Percentiles rank a stretch among this genome's conserved stretches.
Evolutionary conservation across 371 early-diverging fungal genomes (phyloP).

Genomic region (Nematocida ausubeli): DNA sequence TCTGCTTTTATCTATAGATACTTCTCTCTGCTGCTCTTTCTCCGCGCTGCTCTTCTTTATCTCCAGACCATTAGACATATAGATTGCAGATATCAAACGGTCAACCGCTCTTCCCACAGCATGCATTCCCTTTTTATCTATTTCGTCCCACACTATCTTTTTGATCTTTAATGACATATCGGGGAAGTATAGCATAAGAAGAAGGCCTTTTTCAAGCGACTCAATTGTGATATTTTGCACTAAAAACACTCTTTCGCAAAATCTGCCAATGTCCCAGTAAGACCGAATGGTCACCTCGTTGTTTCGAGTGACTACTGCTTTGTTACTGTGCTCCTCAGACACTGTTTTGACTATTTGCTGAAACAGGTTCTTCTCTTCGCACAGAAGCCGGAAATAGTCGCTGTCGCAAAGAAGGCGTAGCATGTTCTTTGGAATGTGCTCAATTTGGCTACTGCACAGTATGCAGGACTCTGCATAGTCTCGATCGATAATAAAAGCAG

Average conservation of each 20-base stretch:
- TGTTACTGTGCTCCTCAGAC: not conserved
- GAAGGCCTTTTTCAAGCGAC: slow-evolving; percentile 26
- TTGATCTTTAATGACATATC: not conserved
- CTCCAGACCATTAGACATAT: not conserved
- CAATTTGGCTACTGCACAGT: slow-evolving; percentile 3
- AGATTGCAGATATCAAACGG: not conserved
- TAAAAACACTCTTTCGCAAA: slow-evolving; percentile 15
- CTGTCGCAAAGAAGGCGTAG: slow-evolving; percentile 30
- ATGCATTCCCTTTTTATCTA: slow-evolving; percentile 10
- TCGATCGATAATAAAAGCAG: slow-evolving; percentile 38
- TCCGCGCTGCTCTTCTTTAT: not conserved
- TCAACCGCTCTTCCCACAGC: not conserved
- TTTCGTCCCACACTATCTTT: slow-evolving; percentile 9
- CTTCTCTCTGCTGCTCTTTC: not conserved
- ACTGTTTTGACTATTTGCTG: not conserved
- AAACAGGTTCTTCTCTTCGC: slow-evolving; percentile 13
- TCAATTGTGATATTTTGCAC: not conserved
- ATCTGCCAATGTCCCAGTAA: slow-evolving; percentile 10
- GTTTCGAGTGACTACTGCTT: not conserved
- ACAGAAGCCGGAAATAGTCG: slow-evolving; percentile 36
- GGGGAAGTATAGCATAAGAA: slow-evolving; percentile 35
- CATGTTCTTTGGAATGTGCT: slow-evolving; percentile 5
- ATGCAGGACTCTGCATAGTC: slow-evolving; percentile 42
- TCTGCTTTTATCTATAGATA: not conserved
- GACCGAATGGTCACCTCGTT: not conserved